Evolutionary conservation across 805 yeast genomes (phyloP).

Genomic region (Candida maesae): DNA sequence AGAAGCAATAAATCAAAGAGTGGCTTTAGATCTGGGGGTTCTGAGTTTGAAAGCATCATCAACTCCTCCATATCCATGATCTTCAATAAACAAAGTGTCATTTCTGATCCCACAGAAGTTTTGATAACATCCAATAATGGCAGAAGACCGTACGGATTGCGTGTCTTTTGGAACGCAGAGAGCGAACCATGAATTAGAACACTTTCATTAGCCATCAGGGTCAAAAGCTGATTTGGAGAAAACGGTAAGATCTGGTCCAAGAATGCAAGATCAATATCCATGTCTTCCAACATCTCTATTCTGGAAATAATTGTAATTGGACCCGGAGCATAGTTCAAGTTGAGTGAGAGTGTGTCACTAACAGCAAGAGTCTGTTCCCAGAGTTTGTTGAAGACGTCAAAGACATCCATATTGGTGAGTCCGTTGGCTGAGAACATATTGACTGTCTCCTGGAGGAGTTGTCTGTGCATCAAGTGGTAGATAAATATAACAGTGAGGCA

Average conservation of each 20-base stretch:
- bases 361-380: constrained; percentile 26
- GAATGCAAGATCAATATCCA: constrained; percentile 5
- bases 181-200: constrained; percentile 8
- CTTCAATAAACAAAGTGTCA: too few relatives aligned
- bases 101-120: constrained; percentile 12
- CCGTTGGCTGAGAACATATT: constrained; percentile 14
- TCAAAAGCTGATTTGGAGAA: constrained; percentile 11
- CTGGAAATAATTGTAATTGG: constrained; percentile 23
- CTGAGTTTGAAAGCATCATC: too few relatives aligned
- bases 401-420: constrained; percentile 22
- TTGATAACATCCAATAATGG: constrained; percentile 9
- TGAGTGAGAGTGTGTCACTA: too few relatives aligned
- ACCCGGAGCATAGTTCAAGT: constrained; percentile 17
- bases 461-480: constrained; percentile 13
- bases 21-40: constrained; percentile 1
- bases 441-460: constrained; percentile 11
- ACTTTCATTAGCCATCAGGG: constrained; percentile 11
- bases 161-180: not conserved
- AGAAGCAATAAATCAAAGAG: constrained; percentile 14
- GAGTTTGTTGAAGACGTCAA: constrained; percentile 23
- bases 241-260: constrained; percentile 19
- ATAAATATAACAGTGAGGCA: constrained; percentile 14
- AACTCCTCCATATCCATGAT: too few relatives aligned
- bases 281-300: constrained; percentile 8
- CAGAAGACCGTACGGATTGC: constrained; percentile 1